Percentiles rank a stretch among this genome's conserved stretches.
Conservation (phyloP, 805 yeast genomes). For the Candida ipomoeae region DNA sequence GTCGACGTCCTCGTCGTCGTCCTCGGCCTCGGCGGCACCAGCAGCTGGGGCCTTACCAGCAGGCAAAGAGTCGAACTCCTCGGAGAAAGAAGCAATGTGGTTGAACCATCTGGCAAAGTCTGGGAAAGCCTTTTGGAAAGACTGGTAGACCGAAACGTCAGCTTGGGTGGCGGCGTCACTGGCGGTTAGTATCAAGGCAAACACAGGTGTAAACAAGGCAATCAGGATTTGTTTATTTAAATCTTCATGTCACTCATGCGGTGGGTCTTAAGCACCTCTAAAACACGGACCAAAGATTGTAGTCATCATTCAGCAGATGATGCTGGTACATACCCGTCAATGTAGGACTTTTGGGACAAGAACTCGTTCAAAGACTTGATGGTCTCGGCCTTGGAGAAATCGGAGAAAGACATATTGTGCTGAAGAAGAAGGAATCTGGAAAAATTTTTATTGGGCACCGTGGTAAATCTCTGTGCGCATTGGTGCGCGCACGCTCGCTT, state of each 20-base stretch:
- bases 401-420: conserved; percentile 65
- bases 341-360: conserved; percentile 90
- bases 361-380: conserved; percentile 67
- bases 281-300: conserved; percentile 89
- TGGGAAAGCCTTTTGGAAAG: conserved; percentile 90
- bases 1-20: conserved; percentile 88
- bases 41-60: conserved; percentile 65
- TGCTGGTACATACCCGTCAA: conserved; percentile 78
- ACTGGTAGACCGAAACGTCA: conserved; percentile 90
- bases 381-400: conserved; percentile 70
- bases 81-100: conserved; percentile 93
- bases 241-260: conserved; percentile 75
- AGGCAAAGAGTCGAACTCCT: conserved; percentile 77
- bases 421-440: conserved; percentile 9
- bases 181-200: conserved; percentile 22
- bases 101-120: conserved; percentile 97
- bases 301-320: conserved; percentile 52
- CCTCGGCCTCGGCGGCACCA: conserved; percentile 56
- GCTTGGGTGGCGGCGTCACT: conserved; percentile 92
- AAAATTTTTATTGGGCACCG: conserved; percentile 9
- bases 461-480: not conserved
- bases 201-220: not conserved
- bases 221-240: conserved; percentile 24
- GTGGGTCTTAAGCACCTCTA: conserved; percentile 96
- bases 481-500: conserved; percentile 15